A percentile compares a stretch with the other conserved stretches of the same genome.
Conservation (phyloP, 2,329 filamentous ascomycete genomes). For the Remersonia thermophila region DNA sequence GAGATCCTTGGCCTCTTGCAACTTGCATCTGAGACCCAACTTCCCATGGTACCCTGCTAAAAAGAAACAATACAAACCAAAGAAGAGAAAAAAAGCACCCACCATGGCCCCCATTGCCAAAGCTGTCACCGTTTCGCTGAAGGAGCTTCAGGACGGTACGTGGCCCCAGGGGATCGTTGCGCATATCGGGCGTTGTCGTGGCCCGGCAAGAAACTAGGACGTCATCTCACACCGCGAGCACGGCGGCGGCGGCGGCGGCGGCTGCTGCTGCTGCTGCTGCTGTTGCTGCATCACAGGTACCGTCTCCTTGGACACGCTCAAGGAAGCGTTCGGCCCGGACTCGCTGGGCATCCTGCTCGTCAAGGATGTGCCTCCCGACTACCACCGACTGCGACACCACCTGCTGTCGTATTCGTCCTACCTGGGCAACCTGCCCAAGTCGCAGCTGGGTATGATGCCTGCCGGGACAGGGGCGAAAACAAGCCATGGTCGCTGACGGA, state of each 20-base stretch:
- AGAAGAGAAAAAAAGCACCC: not conserved
- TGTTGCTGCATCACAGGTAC: slow-evolving; percentile 33
- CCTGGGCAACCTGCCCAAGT: slow-evolving; percentile 63
- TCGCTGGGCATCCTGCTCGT: slow-evolving; percentile 92
- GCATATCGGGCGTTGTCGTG: too few relatives aligned
- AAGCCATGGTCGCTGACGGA: too few relatives aligned
- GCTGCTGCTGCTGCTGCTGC: too few relatives aligned
- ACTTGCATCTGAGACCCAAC: too few relatives aligned
- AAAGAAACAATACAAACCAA: too few relatives aligned
- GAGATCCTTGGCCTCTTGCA: too few relatives aligned
- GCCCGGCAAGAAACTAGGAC: too few relatives aligned
- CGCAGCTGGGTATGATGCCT: slow-evolving; percentile 66
- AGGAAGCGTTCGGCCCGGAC: slow-evolving; percentile 76
- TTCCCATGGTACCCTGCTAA: too few relatives aligned
- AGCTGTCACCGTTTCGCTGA: slow-evolving; percentile 48
- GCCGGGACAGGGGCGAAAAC: too few relatives aligned
- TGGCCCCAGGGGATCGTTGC: too few relatives aligned
- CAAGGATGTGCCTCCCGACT: slow-evolving; percentile 64
- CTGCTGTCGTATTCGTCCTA: slow-evolving; percentile 82
- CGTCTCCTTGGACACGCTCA: slow-evolving; percentile 55
- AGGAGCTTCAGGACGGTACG: slow-evolving; percentile 47
- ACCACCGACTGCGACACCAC: slow-evolving; percentile 55
- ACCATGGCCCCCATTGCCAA: slow-evolving; percentile 38
- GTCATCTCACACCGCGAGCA: too few relatives aligned
- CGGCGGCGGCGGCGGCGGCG: too few relatives aligned